Conservation (phyloP, 2,329 filamentous ascomycete species). For the Cladorrhinum sp. region DNA sequence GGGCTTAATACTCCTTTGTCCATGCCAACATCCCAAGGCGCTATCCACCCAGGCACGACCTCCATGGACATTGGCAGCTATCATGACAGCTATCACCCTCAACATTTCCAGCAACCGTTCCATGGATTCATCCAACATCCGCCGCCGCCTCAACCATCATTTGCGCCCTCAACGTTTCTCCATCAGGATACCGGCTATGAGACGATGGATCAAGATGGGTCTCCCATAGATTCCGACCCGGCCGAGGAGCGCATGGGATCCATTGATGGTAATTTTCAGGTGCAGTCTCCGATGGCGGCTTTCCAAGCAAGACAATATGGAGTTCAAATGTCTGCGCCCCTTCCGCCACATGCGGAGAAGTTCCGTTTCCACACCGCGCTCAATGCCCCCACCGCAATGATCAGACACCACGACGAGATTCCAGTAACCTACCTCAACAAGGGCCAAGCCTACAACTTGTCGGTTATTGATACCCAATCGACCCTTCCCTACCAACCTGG, state of each 20-base stretch:
- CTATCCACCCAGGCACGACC: slow-evolving; percentile 56
- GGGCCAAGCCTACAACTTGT: slow-evolving; percentile 87
- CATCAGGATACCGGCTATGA: slow-evolving; percentile 80
- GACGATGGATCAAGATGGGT: slow-evolving; percentile 71
- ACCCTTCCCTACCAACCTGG: slow-evolving; percentile 56
- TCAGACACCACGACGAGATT: slow-evolving; percentile 83
- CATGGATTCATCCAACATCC: slow-evolving; percentile 65
- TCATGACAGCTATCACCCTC: slow-evolving; percentile 50
- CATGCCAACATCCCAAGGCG: slow-evolving; percentile 65
- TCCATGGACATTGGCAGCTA: slow-evolving; percentile 67
- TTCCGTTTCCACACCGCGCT: slow-evolving; percentile 89
- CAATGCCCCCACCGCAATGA: slow-evolving; percentile 95
- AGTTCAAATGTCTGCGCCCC: slow-evolving; percentile 42
- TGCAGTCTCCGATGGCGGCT: slow-evolving; percentile 57
- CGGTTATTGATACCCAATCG: slow-evolving; percentile 73
- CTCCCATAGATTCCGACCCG: slow-evolving; percentile 59
- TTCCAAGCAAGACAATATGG: slow-evolving; percentile 51
- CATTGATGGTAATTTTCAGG: slow-evolving; percentile 60
- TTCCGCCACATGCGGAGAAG: slow-evolving; percentile 60
- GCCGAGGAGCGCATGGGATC: slow-evolving; percentile 50
- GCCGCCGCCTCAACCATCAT: slow-evolving; percentile 56
- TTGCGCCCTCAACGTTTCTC: slow-evolving; percentile 75
- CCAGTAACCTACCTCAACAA: slow-evolving; percentile 98
- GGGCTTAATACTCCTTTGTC: slow-evolving; percentile 79
- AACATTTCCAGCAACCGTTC: slow-evolving; percentile 62